Conservation (phyloP, 2,329 filamentous ascomycete genomes). For the Colletotrichum siamense region DNA sequence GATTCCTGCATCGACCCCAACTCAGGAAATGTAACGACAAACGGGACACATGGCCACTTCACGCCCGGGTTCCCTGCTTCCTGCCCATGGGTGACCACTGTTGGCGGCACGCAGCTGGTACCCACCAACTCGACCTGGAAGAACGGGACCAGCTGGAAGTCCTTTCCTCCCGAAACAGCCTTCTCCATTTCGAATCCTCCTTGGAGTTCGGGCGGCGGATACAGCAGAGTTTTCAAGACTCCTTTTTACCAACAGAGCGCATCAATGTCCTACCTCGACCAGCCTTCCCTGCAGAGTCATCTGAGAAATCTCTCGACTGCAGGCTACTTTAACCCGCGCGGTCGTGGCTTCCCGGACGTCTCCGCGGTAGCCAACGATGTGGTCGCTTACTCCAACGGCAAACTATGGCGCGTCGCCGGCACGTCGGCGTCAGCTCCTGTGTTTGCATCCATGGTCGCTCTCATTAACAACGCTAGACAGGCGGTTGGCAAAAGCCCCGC, state of each 20-base stretch:
- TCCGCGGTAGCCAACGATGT: constrained; percentile 57
- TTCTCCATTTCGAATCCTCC: no score
- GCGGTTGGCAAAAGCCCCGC: constrained; percentile 36
- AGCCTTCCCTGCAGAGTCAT: neutral
- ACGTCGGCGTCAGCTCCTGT: constrained; percentile 15
- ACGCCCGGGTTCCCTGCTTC: constrained; percentile 47
- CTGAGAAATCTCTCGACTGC: neutral
- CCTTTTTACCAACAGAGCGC: neutral
- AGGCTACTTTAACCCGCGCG: constrained; percentile 35
- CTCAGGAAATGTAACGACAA: constrained; percentile 16
- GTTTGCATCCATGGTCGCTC: constrained; percentile 22
- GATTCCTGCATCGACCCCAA: neutral
- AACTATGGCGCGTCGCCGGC: neutral
- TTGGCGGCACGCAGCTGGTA: constrained; percentile 32
- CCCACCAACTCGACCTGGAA: neutral
- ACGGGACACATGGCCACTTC: constrained; percentile 35
- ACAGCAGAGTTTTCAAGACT: neutral
- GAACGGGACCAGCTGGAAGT: neutral
- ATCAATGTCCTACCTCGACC: neutral
- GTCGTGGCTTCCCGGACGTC: constrained; percentile 44
- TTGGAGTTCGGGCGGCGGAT: neutral
- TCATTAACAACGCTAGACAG: constrained; percentile 41
- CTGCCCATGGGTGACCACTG: constrained; percentile 51
- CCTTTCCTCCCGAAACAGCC: neutral
- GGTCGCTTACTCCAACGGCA: neutral